These are phyloP conservation scores for Mycena belliarum DNA, from an alignment of 768 basidiomycete genomes.

Conservation along the genomic window DNA sequence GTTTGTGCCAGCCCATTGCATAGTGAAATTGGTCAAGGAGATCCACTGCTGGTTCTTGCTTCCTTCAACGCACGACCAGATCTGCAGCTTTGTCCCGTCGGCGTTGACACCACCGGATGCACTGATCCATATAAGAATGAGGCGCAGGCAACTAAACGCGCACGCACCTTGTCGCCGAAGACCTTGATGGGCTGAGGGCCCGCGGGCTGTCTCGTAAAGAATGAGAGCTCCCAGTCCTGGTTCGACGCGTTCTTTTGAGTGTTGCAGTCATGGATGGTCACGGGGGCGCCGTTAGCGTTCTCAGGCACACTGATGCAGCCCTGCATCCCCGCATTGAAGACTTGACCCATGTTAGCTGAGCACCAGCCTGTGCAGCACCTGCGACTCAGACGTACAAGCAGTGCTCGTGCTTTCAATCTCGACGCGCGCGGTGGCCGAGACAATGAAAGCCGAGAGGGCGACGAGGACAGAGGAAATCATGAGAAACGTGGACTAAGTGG, in stretches of 20 bases:
- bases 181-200: neutral
- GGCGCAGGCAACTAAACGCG: too few relatives aligned
- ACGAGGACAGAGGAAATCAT: too few relatives aligned
- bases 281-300: neutral
- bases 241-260: neutral
- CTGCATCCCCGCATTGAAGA: neutral
- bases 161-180: neutral
- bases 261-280: conserved; percentile 8
- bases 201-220: neutral
- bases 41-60: neutral
- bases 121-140: neutral
- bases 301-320: neutral
- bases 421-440: too few relatives aligned
- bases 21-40: neutral
- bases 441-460: too few relatives aligned
- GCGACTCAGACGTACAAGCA: too few relatives aligned
- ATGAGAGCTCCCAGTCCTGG: conserved; percentile 1
- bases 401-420: too few relatives aligned
- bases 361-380: too few relatives aligned
- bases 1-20: conserved; percentile 2
- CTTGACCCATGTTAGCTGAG: neutral
- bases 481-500: too few relatives aligned
- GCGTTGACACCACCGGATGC: conserved; percentile 1
- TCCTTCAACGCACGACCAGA: neutral
- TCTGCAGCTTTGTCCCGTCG: conserved; percentile 4